phyloP scores from a whole-genome alignment of 2,329 filamentous ascomycete species.

The Aspergillus sojae region DNA sequence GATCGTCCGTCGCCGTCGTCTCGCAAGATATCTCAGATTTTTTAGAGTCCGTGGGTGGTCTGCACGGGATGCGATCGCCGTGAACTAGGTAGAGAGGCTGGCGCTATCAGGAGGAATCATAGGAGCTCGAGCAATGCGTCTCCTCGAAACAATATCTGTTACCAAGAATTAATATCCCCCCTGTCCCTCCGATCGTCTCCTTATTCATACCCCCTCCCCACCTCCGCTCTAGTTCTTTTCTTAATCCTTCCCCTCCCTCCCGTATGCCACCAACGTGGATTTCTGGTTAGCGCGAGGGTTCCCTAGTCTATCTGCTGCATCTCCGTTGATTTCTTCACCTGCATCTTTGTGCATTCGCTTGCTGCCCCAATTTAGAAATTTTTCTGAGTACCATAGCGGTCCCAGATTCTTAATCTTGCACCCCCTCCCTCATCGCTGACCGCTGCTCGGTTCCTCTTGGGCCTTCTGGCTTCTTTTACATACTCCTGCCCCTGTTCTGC shows the following conservation, averaged over 20 bases:
- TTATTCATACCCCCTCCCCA: slow-evolving; percentile 8
- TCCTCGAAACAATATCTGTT: background rate
- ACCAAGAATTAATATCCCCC: background rate
- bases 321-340: slow-evolving; percentile 13
- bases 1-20: slow-evolving; percentile 33
- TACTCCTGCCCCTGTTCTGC: background rate
- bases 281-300: slow-evolving; percentile 15
- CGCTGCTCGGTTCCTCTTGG: slow-evolving; percentile 11
- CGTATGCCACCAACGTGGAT: slow-evolving; percentile 20
- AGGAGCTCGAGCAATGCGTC: background rate
- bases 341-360: slow-evolving; percentile 18
- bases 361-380: slow-evolving; percentile 20
- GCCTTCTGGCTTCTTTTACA: slow-evolving; percentile 7
- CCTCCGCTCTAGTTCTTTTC: slow-evolving; percentile 14
- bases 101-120: slow-evolving; percentile 10
- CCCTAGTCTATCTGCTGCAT: slow-evolving; percentile 22
- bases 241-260: slow-evolving; percentile 10
- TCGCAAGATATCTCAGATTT: slow-evolving; percentile 24
- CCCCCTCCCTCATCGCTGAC: slow-evolving; percentile 7
- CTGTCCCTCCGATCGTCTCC: background rate
- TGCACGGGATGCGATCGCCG: slow-evolving; percentile 14
- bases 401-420: slow-evolving; percentile 2
- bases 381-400: slow-evolving; percentile 9
- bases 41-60: background rate
- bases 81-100: slow-evolving; percentile 11